Base-by-base conservation (phyloP, 2,329 filamentous ascomycete species). In the Fusarium avenaceum region DNA sequence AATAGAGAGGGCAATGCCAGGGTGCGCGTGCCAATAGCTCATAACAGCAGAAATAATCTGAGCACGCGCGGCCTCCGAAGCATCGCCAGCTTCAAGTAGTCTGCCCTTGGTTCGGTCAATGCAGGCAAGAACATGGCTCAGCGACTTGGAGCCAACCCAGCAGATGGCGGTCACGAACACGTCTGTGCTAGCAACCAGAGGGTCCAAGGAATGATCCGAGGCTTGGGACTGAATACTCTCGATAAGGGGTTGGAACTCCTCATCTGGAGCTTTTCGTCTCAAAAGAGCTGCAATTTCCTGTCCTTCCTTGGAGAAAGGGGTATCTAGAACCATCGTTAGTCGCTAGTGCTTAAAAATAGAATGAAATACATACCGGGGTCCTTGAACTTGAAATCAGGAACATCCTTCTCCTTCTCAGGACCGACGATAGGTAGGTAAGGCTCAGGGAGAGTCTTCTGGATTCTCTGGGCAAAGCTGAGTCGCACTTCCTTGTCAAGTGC, bases 401-500 rank as follows among this genome's bases (percentile, higher is more conserved):
- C 92, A 76, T 99, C 96, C 76, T 96, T 93, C 79, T 98, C 95
- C 77, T 97, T 96, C 70, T 91, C 93, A 52, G 92, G 89, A 0
- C 92, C 87, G 69, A 99, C 95, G 63, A 99, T 82, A 4, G 84
- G 82, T 72, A 94, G 89, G 76, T 97, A 98, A 9, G 90, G 88
- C 53, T 92, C 89, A 2, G 95, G 96, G 9, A 99, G 83, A 7
- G 96, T 98, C 66, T 94, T 94, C 78, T 96, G 94, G 76, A 99
- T 97, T 57, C 96, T 90, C 80, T 97, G 95, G 0, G 96, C 94
- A 78, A 99, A 99, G 75, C 94, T 97, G 49, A 99, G 84, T 7
- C 96, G 91, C 69, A 99, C 97, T 81, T 99, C 96, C 82, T 98
- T 98, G 76, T 99, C 96, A 60, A 99, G 82, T 5, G 93, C 91